phyloP scores from a whole-genome alignment of 1,139 yeast species.

The Geotrichum aggregatum region DNA sequence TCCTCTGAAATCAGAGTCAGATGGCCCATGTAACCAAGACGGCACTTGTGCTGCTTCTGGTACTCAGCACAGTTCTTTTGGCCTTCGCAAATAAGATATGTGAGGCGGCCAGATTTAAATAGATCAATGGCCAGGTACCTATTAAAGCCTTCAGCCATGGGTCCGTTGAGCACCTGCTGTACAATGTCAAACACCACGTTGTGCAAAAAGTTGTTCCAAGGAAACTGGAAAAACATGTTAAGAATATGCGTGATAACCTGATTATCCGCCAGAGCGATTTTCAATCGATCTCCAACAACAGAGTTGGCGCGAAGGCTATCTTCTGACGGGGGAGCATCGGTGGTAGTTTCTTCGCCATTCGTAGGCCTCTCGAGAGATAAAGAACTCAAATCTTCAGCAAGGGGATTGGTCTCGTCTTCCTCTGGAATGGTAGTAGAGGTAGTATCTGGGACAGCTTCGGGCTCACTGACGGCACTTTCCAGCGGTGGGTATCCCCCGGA shows the following conservation, averaged over 20 bases:
- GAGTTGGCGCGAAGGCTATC: conserved; percentile 55
- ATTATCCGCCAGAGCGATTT: conserved; percentile 79
- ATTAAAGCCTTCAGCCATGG: conserved; percentile 90
- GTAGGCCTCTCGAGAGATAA: conserved; percentile 2
- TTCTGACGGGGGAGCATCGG: conserved; percentile 7
- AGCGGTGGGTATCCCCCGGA: conserved; percentile 7
- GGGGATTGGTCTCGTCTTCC: conserved; percentile 4
- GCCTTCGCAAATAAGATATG: conserved; percentile 75
- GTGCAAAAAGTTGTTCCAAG: conserved; percentile 97
- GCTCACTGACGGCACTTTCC: neutral
- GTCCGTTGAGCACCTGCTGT: conserved; percentile 92
- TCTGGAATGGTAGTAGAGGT: conserved; percentile 5
- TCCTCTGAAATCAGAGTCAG: conserved; percentile 89
- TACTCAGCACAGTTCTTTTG: conserved; percentile 71
- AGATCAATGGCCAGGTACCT: conserved; percentile 82
- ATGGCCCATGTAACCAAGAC: conserved; percentile 97
- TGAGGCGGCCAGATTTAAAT: conserved; percentile 73
- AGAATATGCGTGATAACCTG: conserved; percentile 73
- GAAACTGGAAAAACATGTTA: conserved; percentile 82
- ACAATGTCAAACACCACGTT: conserved; percentile 96
- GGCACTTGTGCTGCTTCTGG: conserved; percentile 54
- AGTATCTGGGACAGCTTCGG: neutral
- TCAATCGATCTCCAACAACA: conserved; percentile 85
- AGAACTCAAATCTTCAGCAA: conserved; percentile 8
- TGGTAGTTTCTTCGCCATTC: conserved; percentile 21